Conservation (phyloP, 75 land plant species). For the Selaginella moellendorffii region DNA sequence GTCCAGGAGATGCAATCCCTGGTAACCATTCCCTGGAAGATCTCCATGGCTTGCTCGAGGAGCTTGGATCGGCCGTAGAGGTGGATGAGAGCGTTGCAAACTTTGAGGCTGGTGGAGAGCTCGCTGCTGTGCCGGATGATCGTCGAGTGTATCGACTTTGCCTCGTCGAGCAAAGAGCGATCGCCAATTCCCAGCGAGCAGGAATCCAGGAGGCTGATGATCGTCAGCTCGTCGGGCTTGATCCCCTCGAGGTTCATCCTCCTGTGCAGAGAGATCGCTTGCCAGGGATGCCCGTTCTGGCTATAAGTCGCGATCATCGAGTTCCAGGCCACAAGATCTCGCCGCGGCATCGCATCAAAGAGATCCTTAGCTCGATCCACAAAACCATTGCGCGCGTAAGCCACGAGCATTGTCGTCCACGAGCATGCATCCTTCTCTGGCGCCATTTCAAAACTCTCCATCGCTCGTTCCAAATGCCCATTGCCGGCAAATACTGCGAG, state of each 20-base stretch:
- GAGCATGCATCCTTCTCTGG: neutral
- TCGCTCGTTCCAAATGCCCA: neutral
- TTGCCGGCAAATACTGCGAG: neutral
- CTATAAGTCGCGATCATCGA: constrained; percentile 1
- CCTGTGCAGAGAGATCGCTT: constrained; percentile 17
- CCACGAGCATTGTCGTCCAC: constrained; percentile 3
- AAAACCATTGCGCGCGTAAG: neutral
- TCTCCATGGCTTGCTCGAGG: neutral
- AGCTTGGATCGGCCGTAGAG: neutral
- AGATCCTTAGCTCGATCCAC: neutral
- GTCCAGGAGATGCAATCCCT: constrained; percentile 5
- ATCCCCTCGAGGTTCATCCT: constrained; percentile 12
- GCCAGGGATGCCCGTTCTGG: neutral
- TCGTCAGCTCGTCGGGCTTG: constrained; percentile 24
- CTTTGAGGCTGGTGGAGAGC: neutral
- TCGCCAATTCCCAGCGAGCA: constrained; percentile 8
- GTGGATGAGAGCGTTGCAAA: neutral
- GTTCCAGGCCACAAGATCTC: neutral
- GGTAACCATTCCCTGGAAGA: neutral
- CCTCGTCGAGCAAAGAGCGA: too few relatives aligned
- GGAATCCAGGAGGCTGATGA: constrained; percentile 27
- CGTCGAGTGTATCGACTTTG: neutral
- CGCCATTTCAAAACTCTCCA: neutral
- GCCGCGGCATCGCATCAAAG: neutral
- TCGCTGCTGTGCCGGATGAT: neutral